phyloP scores from a whole-genome alignment of 768 basidiomycete species.

The Tremella yokohamensis region DNA sequence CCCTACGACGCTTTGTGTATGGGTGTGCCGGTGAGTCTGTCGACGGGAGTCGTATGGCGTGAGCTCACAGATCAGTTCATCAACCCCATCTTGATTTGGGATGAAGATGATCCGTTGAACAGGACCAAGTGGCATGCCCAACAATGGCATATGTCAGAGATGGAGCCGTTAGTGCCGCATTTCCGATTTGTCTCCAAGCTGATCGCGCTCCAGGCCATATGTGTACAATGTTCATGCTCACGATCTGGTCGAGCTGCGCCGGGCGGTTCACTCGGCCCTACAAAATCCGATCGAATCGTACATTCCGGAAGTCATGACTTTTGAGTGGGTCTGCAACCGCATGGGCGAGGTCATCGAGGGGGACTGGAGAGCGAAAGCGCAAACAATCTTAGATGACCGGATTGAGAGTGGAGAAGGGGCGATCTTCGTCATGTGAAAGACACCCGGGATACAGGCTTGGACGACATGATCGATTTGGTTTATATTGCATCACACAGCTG shows the following conservation, averaged over 20 bases:
- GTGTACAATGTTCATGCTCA: constrained; percentile 40
- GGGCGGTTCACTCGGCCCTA: constrained; percentile 26
- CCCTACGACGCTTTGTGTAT: constrained; percentile 45
- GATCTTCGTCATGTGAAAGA: constrained; percentile 1
- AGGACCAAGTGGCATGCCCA: constrained; percentile 38
- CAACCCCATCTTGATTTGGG: constrained; percentile 42
- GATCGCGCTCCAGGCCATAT: constrained; percentile 29
- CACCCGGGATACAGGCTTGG: not conserved
- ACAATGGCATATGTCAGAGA: constrained; percentile 44
- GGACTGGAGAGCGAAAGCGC: constrained; percentile 33
- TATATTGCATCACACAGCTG: too few species aligned
- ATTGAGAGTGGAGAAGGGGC: constrained; percentile 1
- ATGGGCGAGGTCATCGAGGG: constrained; percentile 31
- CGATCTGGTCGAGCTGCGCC: constrained; percentile 22
- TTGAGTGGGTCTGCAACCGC: constrained; percentile 21
- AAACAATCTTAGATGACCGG: constrained; percentile 25
- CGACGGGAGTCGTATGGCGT: not conserved
- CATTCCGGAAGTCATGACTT: constrained; percentile 40
- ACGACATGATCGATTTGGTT: too few species aligned
- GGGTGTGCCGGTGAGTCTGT: constrained; percentile 39
- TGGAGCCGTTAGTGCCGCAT: constrained; percentile 34
- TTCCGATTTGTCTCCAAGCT: not conserved
- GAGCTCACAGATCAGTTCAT: constrained; percentile 32
- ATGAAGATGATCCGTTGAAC: constrained; percentile 32
- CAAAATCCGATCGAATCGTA: constrained; percentile 31